Evolutionary conservation across 2,329 filamentous ascomycete genomes (phyloP).

Genomic region (Incumbomyces lentus): DNA sequence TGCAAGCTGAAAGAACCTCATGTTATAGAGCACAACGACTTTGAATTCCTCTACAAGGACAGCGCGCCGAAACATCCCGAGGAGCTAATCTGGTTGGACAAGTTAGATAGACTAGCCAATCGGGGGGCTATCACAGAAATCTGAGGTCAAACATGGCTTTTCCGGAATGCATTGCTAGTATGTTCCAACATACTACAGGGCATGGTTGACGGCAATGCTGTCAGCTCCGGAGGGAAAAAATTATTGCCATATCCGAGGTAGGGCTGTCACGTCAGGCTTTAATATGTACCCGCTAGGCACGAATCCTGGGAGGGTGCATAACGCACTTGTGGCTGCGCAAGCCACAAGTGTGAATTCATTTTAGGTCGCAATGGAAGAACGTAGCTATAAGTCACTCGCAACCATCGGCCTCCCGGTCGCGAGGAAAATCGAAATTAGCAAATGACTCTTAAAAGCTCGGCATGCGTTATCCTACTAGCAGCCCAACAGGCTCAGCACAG

Average conservation of each 20-base stretch:
- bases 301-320: not conserved
- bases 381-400: no score
- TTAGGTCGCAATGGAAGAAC: not conserved
- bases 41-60: no score
- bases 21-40: not conserved
- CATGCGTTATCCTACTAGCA: not conserved
- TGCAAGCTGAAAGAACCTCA: not conserved
- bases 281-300: not conserved
- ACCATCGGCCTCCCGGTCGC: no score
- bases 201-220: no score
- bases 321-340: not conserved
- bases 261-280: not conserved
- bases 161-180: no score
- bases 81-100: no score
- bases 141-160: no score
- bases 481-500: not conserved
- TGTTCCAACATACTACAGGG: no score
- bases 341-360: not conserved
- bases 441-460: not conserved
- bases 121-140: no score
- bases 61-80: no score
- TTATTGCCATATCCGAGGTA: constrained; percentile 1
- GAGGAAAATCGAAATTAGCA: not conserved
- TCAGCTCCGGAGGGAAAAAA: constrained; percentile 2
- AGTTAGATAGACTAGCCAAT: no score